Evolutionary conservation across 345 rosid genomes (phyloP).

Genomic region (Pistacia integerrima): DNA sequence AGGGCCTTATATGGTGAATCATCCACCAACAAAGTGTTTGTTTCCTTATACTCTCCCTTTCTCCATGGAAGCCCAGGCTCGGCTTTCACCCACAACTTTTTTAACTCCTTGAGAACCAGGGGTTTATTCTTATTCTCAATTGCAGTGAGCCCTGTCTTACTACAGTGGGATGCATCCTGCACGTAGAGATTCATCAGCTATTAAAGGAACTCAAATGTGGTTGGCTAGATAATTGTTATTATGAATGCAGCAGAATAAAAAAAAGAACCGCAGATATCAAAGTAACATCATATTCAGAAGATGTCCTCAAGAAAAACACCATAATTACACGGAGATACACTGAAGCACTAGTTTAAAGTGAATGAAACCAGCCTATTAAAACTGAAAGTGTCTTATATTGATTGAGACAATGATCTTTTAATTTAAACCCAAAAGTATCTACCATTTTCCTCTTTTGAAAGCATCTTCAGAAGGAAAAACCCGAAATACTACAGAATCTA

Average conservation of each 20-base stretch:
- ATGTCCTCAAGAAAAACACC: neutral
- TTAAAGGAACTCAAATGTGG: too few relatives aligned
- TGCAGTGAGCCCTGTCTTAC: conserved; percentile 49
- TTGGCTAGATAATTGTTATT: too few relatives aligned
- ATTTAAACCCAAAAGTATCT: neutral
- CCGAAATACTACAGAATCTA: neutral
- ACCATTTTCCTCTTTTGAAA: neutral
- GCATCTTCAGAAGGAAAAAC: neutral
- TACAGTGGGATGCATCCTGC: conserved; percentile 69
- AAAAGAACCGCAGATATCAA: neutral
- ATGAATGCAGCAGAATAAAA: neutral
- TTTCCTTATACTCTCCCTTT: conserved; percentile 60
- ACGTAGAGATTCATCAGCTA: neutral
- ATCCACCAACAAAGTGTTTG: conserved; percentile 78
- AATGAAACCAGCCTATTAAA: neutral
- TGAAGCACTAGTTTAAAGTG: neutral
- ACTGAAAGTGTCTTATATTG: neutral
- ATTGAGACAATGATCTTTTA: neutral
- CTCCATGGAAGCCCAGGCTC: conserved; percentile 54
- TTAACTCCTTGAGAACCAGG: conserved; percentile 76
- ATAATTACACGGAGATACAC: neutral
- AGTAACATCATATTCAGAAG: neutral
- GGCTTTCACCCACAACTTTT: conserved; percentile 58
- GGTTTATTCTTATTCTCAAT: conserved; percentile 60
- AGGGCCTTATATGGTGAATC: conserved; percentile 91